Conservation (phyloP, 257 asterid species). For the Salvia miltiorrhiza region DNA sequence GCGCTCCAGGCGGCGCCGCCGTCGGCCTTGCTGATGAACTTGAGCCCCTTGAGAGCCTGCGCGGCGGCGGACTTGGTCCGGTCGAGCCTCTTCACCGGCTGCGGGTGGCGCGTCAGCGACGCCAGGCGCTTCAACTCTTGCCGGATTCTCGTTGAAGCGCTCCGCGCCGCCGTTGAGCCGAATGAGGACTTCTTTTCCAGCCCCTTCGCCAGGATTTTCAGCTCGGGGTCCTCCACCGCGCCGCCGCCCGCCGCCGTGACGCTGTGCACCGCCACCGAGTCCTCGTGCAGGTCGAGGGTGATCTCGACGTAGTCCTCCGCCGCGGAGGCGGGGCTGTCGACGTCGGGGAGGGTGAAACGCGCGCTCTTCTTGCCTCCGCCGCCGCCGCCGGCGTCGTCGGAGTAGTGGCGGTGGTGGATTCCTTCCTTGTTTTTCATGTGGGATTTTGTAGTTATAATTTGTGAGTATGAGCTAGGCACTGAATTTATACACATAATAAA, state of each 20-base stretch:
- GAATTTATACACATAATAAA: too few relatives aligned
- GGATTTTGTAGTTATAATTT: not conserved
- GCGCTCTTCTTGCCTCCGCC: constrained; percentile 58
- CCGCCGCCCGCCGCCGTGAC: constrained; percentile 76
- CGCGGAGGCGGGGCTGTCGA: not conserved
- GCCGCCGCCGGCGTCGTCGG: constrained; percentile 31
- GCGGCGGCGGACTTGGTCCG: constrained; percentile 72
- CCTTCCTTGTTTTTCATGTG: constrained; percentile 47
- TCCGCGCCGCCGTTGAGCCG: constrained; percentile 55
- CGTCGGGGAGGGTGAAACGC: constrained; percentile 60
- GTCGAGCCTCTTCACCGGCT: constrained; percentile 33
- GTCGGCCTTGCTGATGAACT: constrained; percentile 75
- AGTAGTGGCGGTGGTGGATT: constrained; percentile 40
- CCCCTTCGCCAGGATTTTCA: constrained; percentile 61
- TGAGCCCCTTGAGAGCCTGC: constrained; percentile 72
- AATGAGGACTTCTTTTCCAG: constrained; percentile 67
- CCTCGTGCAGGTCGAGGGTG: constrained; percentile 81
- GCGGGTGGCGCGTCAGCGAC: constrained; percentile 42
- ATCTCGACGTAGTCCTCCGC: constrained; percentile 81
- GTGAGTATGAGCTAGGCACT: too few relatives aligned
- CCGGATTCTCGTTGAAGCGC: constrained; percentile 55
- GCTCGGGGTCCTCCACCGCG: constrained; percentile 68
- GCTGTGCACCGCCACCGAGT: constrained; percentile 94
- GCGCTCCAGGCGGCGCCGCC: constrained; percentile 72
- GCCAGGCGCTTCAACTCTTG: constrained; percentile 72